A percentile compares a stretch with the other conserved stretches of the same genome.
These are phyloP conservation scores for Ophiostoma perfectum DNA, from an alignment of 2,329 filamentous ascomycete species.

Conservation along the genomic window DNA sequence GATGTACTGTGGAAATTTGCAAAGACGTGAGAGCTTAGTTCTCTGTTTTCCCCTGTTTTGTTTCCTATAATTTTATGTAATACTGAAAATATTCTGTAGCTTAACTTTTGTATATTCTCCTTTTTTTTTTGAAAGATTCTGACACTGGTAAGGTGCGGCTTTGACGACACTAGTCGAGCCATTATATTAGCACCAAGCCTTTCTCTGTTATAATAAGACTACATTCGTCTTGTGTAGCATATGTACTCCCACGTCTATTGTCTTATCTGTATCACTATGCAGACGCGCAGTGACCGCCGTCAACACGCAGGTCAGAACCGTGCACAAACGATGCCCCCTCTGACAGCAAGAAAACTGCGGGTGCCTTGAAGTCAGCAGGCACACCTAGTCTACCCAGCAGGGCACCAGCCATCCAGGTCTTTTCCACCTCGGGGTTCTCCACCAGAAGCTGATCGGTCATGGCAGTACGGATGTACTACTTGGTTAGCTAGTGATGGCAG, in stretches of 20 bases:
- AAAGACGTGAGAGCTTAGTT: too few species aligned
- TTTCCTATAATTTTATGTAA: too few species aligned
- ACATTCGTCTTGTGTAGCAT: too few species aligned
- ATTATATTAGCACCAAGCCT: neutral
- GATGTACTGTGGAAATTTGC: too few species aligned
- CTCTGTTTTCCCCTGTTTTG: too few species aligned
- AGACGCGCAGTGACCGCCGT: slow-evolving; percentile 14
- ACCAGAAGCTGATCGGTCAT: neutral
- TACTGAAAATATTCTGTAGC: too few species aligned
- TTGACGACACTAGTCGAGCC: too few species aligned
- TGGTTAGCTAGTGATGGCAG: neutral
- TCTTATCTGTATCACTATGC: neutral
- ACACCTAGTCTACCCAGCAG: slow-evolving; percentile 3
- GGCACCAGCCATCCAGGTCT: slow-evolving; percentile 7
- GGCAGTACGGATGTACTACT: slow-evolving; percentile 37
- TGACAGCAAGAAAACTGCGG: neutral
- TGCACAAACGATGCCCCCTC: slow-evolving; percentile 10
- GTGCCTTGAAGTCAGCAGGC: slow-evolving; percentile 4
- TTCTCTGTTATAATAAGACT: neutral
- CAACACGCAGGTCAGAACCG: slow-evolving; percentile 4
- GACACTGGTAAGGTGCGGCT: neutral
- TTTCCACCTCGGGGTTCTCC: neutral
- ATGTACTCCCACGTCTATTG: too few species aligned
- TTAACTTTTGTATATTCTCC: neutral
- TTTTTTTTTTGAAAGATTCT: neutral